Conservation (phyloP, 2,329 filamentous ascomycete species). For the Aspergillus jensenii region DNA sequence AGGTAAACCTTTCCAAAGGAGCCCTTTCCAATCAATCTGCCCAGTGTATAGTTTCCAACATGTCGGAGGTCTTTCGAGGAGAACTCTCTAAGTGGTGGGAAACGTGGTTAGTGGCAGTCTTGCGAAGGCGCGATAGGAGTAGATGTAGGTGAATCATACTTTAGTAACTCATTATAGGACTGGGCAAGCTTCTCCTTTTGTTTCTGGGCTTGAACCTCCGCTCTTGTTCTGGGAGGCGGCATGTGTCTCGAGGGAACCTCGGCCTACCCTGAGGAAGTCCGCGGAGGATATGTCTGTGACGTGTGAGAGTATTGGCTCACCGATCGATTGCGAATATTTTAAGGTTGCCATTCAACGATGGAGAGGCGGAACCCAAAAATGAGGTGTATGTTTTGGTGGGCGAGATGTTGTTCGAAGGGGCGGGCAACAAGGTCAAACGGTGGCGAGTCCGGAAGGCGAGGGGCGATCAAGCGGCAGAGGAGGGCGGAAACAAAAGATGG, state of each 20-base stretch:
- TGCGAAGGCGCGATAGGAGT: neutral
- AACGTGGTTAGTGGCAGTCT: neutral
- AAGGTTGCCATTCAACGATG: slow-evolving; percentile 24
- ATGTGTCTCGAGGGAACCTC: slow-evolving; percentile 41
- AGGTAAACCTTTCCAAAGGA: slow-evolving; percentile 99
- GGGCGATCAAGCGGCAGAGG: neutral
- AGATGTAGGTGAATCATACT: slow-evolving; percentile 59
- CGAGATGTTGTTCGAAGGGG: slow-evolving; percentile 2
- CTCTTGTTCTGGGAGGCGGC: slow-evolving; percentile 43
- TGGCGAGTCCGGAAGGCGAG: slow-evolving; percentile 6
- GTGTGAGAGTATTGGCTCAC: slow-evolving; percentile 13
- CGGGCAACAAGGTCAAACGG: neutral
- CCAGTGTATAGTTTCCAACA: slow-evolving; percentile 92
- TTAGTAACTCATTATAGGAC: slow-evolving; percentile 93
- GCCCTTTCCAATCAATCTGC: slow-evolving; percentile 90
- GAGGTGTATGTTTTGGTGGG: neutral
- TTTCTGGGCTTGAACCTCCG: slow-evolving; percentile 59
- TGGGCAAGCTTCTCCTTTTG: slow-evolving; percentile 77
- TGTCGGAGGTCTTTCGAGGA: slow-evolving; percentile 84
- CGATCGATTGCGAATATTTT: slow-evolving; percentile 8
- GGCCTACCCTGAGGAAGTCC: slow-evolving; percentile 22
- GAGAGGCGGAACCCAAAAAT: neutral
- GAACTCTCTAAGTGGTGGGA: slow-evolving; percentile 70
- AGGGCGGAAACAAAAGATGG: neutral
- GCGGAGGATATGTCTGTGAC: slow-evolving; percentile 21